Evolutionary conservation across 176 grass and related monocot species (phyloP).

Genomic region (Lolium multiflorum): DNA sequence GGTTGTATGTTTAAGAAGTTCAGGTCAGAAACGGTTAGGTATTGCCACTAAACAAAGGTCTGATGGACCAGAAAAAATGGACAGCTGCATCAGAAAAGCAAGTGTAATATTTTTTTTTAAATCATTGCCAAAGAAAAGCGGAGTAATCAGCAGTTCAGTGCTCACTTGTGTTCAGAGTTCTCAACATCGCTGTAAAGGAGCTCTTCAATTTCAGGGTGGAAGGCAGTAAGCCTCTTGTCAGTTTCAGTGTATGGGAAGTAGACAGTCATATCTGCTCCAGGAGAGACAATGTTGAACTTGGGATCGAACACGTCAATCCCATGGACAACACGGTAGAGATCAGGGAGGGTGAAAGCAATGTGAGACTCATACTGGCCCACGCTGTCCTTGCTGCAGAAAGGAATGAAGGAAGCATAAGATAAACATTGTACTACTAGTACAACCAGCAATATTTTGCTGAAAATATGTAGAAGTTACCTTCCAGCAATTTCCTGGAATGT

Average conservation of each 20-base stretch:
- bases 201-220: conserved; percentile 94
- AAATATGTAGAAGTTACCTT: conserved; percentile 56
- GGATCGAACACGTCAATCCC: conserved; percentile 98
- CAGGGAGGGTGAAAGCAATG: conserved; percentile 94
- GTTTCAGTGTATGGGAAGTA: conserved; percentile 87
- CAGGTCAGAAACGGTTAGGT: neutral
- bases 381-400: conserved; percentile 80
- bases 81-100: neutral
- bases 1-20: neutral
- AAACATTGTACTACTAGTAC: neutral
- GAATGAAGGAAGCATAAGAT: conserved; percentile 38
- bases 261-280: conserved; percentile 92
- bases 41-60: neutral
- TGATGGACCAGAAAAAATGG: neutral
- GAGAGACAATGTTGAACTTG: conserved; percentile 99
- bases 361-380: conserved; percentile 95
- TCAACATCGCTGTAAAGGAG: conserved; percentile 82
- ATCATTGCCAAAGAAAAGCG: neutral
- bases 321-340: conserved; percentile 92
- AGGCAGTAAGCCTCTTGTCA: conserved; percentile 81
- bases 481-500: conserved; percentile 99
- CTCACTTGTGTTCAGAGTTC: conserved; percentile 89
- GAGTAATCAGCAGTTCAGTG: neutral
- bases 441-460: neutral
- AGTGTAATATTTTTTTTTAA: neutral